phyloP scores from a whole-genome alignment of 768 basidiomycete species.

The Russula griseocarnosa region DNA sequence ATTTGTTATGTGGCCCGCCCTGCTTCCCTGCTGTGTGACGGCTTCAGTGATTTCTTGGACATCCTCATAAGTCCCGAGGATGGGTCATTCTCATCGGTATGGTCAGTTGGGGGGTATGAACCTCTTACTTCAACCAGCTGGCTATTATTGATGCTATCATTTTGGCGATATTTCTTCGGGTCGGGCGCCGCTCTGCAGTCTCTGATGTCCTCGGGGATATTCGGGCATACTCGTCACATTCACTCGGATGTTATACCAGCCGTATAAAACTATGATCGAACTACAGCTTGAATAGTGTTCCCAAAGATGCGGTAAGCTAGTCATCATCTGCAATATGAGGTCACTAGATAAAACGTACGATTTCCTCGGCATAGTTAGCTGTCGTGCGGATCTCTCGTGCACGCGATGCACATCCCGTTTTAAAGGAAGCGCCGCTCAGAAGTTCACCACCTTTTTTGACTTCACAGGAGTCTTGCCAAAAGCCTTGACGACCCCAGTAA shows the following conservation, averaged over 20 bases:
- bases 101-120: slow-evolving; percentile 27
- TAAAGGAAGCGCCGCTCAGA: slow-evolving; percentile 33
- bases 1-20: slow-evolving; percentile 43
- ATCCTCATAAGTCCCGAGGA: no score
- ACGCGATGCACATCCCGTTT: not conserved
- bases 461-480: slow-evolving; percentile 21
- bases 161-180: no score
- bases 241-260: not conserved
- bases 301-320: not conserved
- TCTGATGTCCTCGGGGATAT: no score
- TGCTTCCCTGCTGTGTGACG: not conserved
- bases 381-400: not conserved
- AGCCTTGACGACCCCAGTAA: slow-evolving; percentile 40
- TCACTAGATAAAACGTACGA: not conserved
- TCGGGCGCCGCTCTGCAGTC: no score
- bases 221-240: no score
- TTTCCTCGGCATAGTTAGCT: not conserved
- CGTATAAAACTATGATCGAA: not conserved
- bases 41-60: slow-evolving; percentile 1
- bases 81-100: slow-evolving; percentile 54
- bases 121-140: no score
- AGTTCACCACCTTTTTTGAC: slow-evolving; percentile 48
- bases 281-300: not conserved
- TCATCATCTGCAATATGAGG: not conserved
- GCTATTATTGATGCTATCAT: no score